Evolutionary conservation across 2,329 filamentous ascomycete genomes (phyloP).

Genomic region (Trichoderma harzianum): DNA sequence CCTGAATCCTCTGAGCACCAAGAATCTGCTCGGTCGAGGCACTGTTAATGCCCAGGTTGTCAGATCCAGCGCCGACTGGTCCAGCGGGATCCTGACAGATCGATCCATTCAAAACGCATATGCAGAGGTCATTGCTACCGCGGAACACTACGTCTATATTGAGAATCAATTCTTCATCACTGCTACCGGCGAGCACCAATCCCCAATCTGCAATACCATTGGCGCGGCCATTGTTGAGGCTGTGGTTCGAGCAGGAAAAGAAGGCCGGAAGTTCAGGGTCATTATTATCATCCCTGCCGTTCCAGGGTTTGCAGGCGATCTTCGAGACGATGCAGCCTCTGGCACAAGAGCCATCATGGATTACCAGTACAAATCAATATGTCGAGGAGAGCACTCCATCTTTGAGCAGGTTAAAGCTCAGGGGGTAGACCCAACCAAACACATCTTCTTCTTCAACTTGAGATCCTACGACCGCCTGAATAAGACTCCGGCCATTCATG

Average conservation of each 20-base stretch:
- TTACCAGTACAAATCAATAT: conserved; percentile 96
- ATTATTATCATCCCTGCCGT: conserved; percentile 89
- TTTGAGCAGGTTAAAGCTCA: conserved; percentile 70
- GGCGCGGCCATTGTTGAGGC: conserved; percentile 89
- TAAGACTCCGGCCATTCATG: conserved; percentile 68
- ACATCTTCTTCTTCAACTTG: conserved; percentile 93
- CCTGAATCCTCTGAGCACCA: conserved; percentile 63
- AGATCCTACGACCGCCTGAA: conserved; percentile 91
- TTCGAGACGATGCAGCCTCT: conserved; percentile 75
- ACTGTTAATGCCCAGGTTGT: conserved; percentile 80
- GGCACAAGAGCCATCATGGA: conserved; percentile 97
- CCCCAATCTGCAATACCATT: conserved; percentile 82
- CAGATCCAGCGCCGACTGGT: conserved; percentile 92
- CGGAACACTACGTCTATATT: conserved; percentile 92
- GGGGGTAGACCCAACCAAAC: conserved; percentile 71
- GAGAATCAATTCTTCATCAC: conserved; percentile 99
- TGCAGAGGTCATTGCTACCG: conserved; percentile 76
- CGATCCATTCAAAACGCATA: conserved; percentile 88
- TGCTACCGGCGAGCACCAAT: conserved; percentile 83
- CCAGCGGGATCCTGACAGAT: conserved; percentile 80
- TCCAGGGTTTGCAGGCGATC: conserved; percentile 89
- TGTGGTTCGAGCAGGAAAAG: conserved; percentile 74
- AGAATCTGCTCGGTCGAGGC: conserved; percentile 62
- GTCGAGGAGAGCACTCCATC: conserved; percentile 86
- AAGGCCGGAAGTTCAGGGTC: conserved; percentile 82